phyloP scores from a whole-genome alignment of 139 green algal species.

The Prasinococcaceae sp. region DNA sequence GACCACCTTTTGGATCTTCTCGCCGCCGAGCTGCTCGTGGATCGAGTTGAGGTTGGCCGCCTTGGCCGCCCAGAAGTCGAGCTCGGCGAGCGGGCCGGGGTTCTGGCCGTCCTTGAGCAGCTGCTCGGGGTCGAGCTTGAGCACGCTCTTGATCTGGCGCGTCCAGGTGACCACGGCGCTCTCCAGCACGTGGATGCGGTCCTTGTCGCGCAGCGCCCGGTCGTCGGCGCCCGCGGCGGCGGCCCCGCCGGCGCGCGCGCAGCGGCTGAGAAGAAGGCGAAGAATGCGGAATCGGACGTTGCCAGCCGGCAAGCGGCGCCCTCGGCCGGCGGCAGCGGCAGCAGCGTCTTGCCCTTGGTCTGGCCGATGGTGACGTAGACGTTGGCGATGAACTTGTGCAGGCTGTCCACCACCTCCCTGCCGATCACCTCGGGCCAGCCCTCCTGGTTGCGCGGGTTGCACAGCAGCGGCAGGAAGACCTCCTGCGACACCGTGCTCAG shows the following conservation, averaged over 20 bases:
- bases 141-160: conserved; percentile 79
- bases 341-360: conserved; percentile 68
- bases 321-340: conserved; percentile 55
- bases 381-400: conserved; percentile 73
- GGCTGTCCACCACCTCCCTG: conserved; percentile 63
- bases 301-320: not conserved
- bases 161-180: conserved; percentile 67
- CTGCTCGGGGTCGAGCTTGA: conserved; percentile 58
- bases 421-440: conserved; percentile 69
- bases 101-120: conserved; percentile 33
- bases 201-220: conserved; percentile 38
- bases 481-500: conserved; percentile 51
- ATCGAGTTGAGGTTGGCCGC: conserved; percentile 64
- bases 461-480: conserved; percentile 73
- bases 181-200: conserved; percentile 78
- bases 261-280: not conserved
- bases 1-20: conserved; percentile 48
- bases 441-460: conserved; percentile 49
- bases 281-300: not conserved
- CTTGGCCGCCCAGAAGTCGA: conserved; percentile 74
- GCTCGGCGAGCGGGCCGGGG: conserved; percentile 59
- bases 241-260: not conserved
- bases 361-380: conserved; percentile 61
- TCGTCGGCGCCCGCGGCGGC: conserved; percentile 13
- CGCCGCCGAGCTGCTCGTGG: conserved; percentile 53